Conservation (phyloP, 2,329 filamentous ascomycete genomes). For the Fusarium subglutinans region DNA sequence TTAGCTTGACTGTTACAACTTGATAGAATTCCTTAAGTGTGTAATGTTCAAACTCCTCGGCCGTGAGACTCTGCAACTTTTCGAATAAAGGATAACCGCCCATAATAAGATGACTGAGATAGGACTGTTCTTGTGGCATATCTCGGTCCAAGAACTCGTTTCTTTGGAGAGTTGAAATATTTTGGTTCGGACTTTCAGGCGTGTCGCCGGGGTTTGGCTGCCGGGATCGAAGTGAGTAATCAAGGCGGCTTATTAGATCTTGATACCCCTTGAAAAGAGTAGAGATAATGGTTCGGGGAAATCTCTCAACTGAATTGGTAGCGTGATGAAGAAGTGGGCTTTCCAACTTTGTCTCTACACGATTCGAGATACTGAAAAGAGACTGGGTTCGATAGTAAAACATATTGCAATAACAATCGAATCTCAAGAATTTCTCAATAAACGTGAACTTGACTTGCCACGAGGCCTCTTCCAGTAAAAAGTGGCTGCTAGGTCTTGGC, state of each 20-base stretch:
- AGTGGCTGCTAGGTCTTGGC: too few relatives aligned
- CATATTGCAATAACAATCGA: background rate
- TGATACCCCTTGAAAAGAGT: too few relatives aligned
- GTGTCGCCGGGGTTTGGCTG: background rate
- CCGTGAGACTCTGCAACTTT: background rate
- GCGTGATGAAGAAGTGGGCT: background rate
- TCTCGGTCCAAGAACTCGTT: background rate
- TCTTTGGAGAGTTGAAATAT: background rate
- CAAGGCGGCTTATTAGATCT: background rate
- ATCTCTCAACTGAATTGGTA: too few relatives aligned
- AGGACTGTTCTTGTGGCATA: fast-evolving
- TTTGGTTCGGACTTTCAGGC: background rate
- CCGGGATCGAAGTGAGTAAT: background rate
- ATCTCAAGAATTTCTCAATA: background rate
- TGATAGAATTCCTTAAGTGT: background rate
- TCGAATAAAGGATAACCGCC: background rate
- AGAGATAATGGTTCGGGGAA: too few relatives aligned
- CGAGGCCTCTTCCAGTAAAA: background rate
- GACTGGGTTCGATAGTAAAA: background rate
- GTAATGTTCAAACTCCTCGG: background rate
- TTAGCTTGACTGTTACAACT: background rate
- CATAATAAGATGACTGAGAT: fast-evolving
- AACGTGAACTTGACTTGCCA: background rate
- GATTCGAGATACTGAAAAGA: background rate
- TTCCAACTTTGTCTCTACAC: background rate